phyloP scores from a whole-genome alignment of 257 asterid species.

The Solanum corneliomulleri region DNA sequence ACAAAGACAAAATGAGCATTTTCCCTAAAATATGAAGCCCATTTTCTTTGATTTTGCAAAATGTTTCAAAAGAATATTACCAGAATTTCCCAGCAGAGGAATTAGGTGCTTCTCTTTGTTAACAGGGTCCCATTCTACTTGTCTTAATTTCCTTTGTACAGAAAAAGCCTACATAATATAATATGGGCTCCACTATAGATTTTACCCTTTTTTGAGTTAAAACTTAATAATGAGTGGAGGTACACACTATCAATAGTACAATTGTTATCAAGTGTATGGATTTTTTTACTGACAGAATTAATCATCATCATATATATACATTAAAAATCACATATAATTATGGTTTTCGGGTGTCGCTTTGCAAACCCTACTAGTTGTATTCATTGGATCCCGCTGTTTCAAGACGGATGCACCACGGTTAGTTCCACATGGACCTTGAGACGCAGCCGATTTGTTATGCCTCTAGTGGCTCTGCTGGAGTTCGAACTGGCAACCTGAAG shows the following conservation, averaged over 20 bases:
- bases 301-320: neutral
- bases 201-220: neutral
- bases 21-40: neutral
- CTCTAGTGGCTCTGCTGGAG: no score
- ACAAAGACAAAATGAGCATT: neutral
- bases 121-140: neutral
- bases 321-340: no score
- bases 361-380: no score
- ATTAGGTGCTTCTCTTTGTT: neutral
- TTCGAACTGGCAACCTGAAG: no score
- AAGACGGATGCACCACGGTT: no score
- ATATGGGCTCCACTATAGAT: neutral
- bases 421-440: rapidly evolving
- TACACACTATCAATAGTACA: neutral
- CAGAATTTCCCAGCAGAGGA: neutral
- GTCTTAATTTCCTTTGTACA: neutral
- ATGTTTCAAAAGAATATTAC: neutral
- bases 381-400: rapidly evolving
- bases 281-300: neutral
- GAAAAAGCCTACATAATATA: neutral
- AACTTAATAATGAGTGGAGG: no score
- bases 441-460: no score
- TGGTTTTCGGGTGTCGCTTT: no score
- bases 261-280: neutral
- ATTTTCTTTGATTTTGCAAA: neutral